phyloP scores from a whole-genome alignment of 768 basidiomycete species.

The Lenzites betulinus region DNA sequence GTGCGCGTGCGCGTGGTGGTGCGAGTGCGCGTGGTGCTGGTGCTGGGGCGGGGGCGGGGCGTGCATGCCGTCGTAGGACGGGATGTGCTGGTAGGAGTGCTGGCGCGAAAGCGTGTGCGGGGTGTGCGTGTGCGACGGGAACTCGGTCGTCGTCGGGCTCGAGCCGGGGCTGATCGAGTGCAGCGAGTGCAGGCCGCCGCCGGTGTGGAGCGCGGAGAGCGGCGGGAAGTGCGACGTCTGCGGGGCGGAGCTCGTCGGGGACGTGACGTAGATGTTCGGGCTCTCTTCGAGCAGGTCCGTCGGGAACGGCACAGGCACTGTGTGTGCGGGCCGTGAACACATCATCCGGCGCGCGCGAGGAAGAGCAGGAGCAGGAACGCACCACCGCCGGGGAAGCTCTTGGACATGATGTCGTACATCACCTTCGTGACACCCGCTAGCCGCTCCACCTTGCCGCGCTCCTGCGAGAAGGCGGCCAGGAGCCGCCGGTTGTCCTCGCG shows the following conservation, averaged over 20 bases:
- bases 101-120: slow-evolving; percentile 53
- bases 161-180: slow-evolving; percentile 52
- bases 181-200: slow-evolving; percentile 43
- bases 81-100: slow-evolving; percentile 44
- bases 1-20: slow-evolving; percentile 53
- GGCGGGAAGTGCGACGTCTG: slow-evolving; percentile 38
- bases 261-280: slow-evolving; percentile 76
- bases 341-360: slow-evolving; percentile 10
- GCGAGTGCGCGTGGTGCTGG: slow-evolving; percentile 35
- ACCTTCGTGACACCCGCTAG: slow-evolving; percentile 58
- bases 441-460: slow-evolving; percentile 62
- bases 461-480: slow-evolving; percentile 50
- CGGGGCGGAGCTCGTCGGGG: slow-evolving; percentile 50
- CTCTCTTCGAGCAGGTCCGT: slow-evolving; percentile 58
- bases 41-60: too few relatives aligned
- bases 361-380: slow-evolving; percentile 29
- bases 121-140: slow-evolving; percentile 42
- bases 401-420: slow-evolving; percentile 63
- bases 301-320: slow-evolving; percentile 40
- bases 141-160: slow-evolving; percentile 55
- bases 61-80: slow-evolving; percentile 3
- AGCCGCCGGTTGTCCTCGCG: slow-evolving; percentile 71
- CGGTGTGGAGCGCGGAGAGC: slow-evolving; percentile 44
- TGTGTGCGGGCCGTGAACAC: slow-evolving; percentile 2
- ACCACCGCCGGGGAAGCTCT: slow-evolving; percentile 57